Base-by-base conservation (phyloP, 1,284 basidiomycete genomes). In the Peniophora sp. region DNA sequence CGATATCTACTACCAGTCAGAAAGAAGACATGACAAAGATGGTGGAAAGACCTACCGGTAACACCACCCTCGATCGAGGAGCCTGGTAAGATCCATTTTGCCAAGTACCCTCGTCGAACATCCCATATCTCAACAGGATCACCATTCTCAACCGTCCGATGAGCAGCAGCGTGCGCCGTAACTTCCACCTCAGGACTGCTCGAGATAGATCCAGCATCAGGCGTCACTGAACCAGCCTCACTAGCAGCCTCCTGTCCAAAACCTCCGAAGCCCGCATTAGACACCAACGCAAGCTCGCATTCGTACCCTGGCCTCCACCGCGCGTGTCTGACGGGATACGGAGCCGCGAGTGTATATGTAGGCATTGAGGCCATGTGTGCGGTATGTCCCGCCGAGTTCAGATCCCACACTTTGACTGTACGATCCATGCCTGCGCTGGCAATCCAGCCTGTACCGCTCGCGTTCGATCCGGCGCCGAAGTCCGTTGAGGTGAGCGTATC, bases 101-200 rank as follows among this genome's bases (percentile, higher is more conserved):
- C 82, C 45, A 94, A 75, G 73, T 87, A 87, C 3, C 82, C 79
- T 35, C 91, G 72, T 38, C 91, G 74, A 1, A 91, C 89, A 62
- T 95, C 92, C 92, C 92, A 95, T 17, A 94, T 83, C 61, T 94
- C 90, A 20, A 93, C 74, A 0, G 77, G 68, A 59, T 88, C 83
- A 1, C 78, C 77, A 3, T 63, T 69, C 48, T 52, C 67, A 47
- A 56, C 68, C 62, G 46, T 62, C 55, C 52, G 62, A 56, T 50
- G 62, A 52, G 46, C 39, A 36, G 56, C 25, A 23, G 25, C 59
- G 48, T 46, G 53, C 3, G 58, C 51, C 5, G 50, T 50, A 12
- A 45, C 16, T 10, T 41, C 38, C 5, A 41, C 16, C 19, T 41
- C 38, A 17, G 38, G 38, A 41, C 38, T 41, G 52, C 48, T 23